Percentiles rank a stretch among this genome's conserved stretches.
These are phyloP conservation scores for Aspergillus udagawae DNA, from an alignment of 2,329 filamentous ascomycete species.

Conservation along the genomic window DNA sequence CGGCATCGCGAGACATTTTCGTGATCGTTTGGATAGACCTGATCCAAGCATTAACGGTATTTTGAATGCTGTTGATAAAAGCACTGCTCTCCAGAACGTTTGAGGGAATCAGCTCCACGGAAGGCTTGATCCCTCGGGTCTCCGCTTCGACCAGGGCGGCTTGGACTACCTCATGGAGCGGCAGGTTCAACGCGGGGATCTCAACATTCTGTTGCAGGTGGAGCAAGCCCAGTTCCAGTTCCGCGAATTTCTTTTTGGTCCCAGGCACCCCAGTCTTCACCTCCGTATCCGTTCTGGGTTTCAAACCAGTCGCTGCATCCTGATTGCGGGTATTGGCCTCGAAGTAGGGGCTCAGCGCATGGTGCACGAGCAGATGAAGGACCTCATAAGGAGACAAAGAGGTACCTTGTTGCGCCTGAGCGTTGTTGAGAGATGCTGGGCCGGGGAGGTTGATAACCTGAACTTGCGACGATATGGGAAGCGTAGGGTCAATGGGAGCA, in stretches of 20 bases:
- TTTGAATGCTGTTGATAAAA: conserved; percentile 90
- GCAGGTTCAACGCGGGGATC: conserved; percentile 85
- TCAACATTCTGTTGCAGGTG: conserved; percentile 97
- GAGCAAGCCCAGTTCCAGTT: conserved; percentile 82
- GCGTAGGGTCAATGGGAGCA: conserved; percentile 75
- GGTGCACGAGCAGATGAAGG: conserved; percentile 85
- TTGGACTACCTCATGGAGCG: conserved; percentile 85
- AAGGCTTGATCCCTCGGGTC: conserved; percentile 62
- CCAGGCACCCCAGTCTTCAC: conserved; percentile 91
- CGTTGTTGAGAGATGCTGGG: conserved; percentile 64
- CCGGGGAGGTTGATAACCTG: conserved; percentile 91
- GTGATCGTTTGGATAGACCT: conserved; percentile 97
- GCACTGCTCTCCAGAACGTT: conserved; percentile 79
- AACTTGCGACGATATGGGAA: conserved; percentile 82
- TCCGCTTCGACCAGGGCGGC: conserved; percentile 75
- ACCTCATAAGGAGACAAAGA: conserved; percentile 84
- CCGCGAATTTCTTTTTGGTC: conserved; percentile 95
- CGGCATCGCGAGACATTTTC: conserved; percentile 81
- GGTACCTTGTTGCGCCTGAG: conserved; percentile 65
- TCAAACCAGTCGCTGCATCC: conserved; percentile 60
- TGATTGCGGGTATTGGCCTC: conserved; percentile 89
- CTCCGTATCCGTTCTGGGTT: conserved; percentile 77
- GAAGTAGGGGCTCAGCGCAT: conserved; percentile 91
- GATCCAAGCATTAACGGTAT: conserved; percentile 96
- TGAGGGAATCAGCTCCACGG: conserved; percentile 72